Percentiles rank a stretch among this genome's conserved stretches.
These are phyloP conservation scores for Xerocomus brunneocitrinus DNA, from an alignment of 768 basidiomycete genomes.

Conservation along the genomic window DNA sequence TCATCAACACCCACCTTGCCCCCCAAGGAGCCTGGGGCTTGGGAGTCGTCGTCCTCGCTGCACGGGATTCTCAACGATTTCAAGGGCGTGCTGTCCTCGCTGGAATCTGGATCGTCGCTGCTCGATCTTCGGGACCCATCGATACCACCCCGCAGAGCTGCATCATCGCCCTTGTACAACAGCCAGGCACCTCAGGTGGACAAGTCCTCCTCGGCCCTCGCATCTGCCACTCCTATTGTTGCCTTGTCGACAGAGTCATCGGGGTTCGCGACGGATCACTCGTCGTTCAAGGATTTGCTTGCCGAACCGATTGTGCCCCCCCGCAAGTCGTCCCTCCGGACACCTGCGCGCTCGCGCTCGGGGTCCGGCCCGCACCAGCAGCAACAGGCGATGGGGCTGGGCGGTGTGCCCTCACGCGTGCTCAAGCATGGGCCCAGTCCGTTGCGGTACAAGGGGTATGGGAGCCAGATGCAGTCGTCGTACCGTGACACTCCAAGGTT, in stretches of 20 bases:
- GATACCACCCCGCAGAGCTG: slow-evolving; percentile 46
- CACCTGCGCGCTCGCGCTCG: slow-evolving; percentile 29
- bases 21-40: slow-evolving; percentile 31
- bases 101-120: slow-evolving; percentile 47
- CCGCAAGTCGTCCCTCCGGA: slow-evolving; percentile 29
- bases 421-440: slow-evolving; percentile 40
- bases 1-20: slow-evolving; percentile 36
- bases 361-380: slow-evolving; percentile 26
- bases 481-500: slow-evolving; percentile 43
- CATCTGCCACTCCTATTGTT: slow-evolving; percentile 21
- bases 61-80: slow-evolving; percentile 69
- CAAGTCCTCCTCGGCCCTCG: slow-evolving; percentile 19
- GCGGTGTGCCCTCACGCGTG: slow-evolving; percentile 31
- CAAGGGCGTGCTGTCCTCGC: slow-evolving; percentile 63
- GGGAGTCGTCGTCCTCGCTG: slow-evolving; percentile 43
- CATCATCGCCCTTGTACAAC: slow-evolving; percentile 30
- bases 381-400: slow-evolving; percentile 15
- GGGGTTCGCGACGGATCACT: slow-evolving; percentile 20
- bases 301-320: slow-evolving; percentile 30
- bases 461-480: slow-evolving; percentile 33
- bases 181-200: slow-evolving; percentile 21
- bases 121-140: slow-evolving; percentile 68
- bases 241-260: slow-evolving; percentile 22
- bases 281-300: slow-evolving; percentile 47
- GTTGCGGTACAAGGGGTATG: slow-evolving; percentile 39